Evolutionary conservation across 805 yeast genomes (phyloP).

Genomic region (Wilhelminamyces savonicus): DNA sequence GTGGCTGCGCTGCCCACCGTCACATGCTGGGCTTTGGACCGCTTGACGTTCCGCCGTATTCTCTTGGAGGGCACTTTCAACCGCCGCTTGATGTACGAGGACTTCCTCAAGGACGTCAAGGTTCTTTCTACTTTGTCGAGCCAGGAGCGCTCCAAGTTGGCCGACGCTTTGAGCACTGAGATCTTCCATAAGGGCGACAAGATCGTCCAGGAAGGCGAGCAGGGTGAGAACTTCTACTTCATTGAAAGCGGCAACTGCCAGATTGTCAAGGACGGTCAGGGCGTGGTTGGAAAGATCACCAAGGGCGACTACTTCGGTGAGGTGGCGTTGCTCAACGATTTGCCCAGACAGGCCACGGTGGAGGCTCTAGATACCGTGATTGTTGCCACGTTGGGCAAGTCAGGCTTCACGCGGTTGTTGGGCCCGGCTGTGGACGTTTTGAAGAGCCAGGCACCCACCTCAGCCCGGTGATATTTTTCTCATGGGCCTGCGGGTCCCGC

Average conservation of each 20-base stretch:
- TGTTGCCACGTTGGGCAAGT: conserved; percentile 88
- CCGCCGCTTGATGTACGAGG: conserved; percentile 87
- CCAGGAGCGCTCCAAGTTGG: conserved; percentile 84
- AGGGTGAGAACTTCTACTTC: conserved; percentile 39
- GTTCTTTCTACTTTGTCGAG: conserved; percentile 65
- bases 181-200: conserved; percentile 62
- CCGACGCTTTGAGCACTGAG: conserved; percentile 88
- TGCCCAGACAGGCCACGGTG: conserved; percentile 93
- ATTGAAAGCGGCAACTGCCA: conserved; percentile 74
- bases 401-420: conserved; percentile 86
- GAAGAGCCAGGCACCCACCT: conserved; percentile 79
- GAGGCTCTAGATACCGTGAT: conserved; percentile 67
- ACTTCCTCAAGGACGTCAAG: conserved; percentile 80
- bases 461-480: too few species aligned
- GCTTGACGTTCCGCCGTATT: conserved; percentile 88
- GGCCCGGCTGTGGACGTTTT: conserved; percentile 93
- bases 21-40: conserved; percentile 80
- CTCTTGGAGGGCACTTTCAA: conserved; percentile 84
- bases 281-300: conserved; percentile 51
- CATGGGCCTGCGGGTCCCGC: too few species aligned
- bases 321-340: conserved; percentile 83
- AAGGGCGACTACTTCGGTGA: conserved; percentile 97
- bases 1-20: conserved; percentile 67
- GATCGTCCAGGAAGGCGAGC: conserved; percentile 81
- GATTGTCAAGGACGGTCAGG: conserved; percentile 57